Conservation (phyloP, 1,139 yeast species). For the Meyerozyma guilliermondii region DNA sequence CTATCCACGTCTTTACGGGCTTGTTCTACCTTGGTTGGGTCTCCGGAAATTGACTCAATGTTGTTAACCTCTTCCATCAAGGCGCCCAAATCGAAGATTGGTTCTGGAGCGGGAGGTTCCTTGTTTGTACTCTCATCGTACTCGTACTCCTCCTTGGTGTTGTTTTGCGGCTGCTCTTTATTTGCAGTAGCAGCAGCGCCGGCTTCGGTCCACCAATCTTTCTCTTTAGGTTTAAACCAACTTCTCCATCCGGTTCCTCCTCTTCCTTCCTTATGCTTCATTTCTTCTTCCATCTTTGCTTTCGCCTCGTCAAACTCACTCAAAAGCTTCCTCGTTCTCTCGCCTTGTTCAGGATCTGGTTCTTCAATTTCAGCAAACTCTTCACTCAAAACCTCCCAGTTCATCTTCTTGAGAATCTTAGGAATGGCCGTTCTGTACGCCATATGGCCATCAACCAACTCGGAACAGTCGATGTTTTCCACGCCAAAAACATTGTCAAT, state of each 20-base stretch:
- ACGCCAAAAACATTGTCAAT: conserved; percentile 59
- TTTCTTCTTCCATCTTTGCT: conserved; percentile 47
- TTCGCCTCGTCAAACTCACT: conserved; percentile 84
- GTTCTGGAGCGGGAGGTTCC: neutral
- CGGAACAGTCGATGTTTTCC: conserved; percentile 86
- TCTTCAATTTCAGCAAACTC: conserved; percentile 95
- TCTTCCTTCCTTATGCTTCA: conserved; percentile 16
- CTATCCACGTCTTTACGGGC: conserved; percentile 14
- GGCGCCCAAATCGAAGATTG: conserved; percentile 44
- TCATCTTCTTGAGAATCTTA: conserved; percentile 57
- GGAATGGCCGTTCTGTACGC: conserved; percentile 94
- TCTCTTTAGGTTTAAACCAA: conserved; percentile 74
- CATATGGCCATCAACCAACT: conserved; percentile 91
- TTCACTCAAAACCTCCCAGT: conserved; percentile 82
- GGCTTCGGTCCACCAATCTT: conserved; percentile 67
- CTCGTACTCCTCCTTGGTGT: conserved; percentile 2
- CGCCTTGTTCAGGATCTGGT: conserved; percentile 85
- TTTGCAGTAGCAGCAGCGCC: conserved; percentile 5
- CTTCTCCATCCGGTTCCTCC: conserved; percentile 44
- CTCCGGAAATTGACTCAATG: conserved; percentile 24
- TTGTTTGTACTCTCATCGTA: conserved; percentile 4
- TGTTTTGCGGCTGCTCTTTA: conserved; percentile 3
- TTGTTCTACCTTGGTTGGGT: conserved; percentile 11
- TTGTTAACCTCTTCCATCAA: conserved; percentile 41
- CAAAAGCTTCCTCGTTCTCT: conserved; percentile 74